Evolutionary conservation across 2,329 filamentous ascomycete genomes (phyloP).

Genomic region (Colletotrichum theobromicola): DNA sequence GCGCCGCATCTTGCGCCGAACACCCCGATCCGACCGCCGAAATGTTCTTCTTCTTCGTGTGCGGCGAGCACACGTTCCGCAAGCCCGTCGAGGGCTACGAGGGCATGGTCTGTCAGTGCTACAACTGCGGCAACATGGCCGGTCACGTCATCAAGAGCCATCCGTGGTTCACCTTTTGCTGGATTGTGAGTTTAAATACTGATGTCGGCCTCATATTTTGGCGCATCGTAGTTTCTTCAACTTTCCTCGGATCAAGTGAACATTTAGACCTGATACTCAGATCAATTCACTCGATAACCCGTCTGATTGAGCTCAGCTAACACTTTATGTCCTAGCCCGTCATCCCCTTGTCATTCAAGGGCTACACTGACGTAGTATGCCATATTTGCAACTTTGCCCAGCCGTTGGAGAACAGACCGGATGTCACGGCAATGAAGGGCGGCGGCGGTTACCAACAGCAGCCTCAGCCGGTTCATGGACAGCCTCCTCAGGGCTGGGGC

Average conservation of each 20-base stretch:
- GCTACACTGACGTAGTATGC: slow-evolving; percentile 74
- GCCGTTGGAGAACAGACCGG: slow-evolving; percentile 62
- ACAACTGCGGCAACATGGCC: slow-evolving; percentile 70
- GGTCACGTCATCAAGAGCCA: slow-evolving; percentile 66
- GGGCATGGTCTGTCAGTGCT: slow-evolving; percentile 65
- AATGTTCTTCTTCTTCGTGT: slow-evolving; percentile 69
- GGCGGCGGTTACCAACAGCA: slow-evolving; percentile 39
- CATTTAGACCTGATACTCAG: neutral
- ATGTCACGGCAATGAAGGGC: slow-evolving; percentile 58
- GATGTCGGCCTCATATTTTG: neutral
- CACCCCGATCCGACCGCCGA: neutral
- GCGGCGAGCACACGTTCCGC: slow-evolving; percentile 66
- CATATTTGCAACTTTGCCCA: slow-evolving; percentile 80
- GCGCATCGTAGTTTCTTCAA: neutral
- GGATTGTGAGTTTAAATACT: slow-evolving; percentile 57
- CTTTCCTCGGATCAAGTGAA: neutral
- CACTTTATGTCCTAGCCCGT: slow-evolving; percentile 56
- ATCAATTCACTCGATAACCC: neutral
- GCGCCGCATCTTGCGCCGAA: neutral
- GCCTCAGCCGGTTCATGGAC: slow-evolving; percentile 33
- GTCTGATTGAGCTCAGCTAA: neutral
- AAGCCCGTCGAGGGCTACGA: slow-evolving; percentile 66
- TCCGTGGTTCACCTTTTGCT: slow-evolving; percentile 83
- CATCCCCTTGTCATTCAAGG: slow-evolving; percentile 71
- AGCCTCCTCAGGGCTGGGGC: slow-evolving; percentile 39